Evolutionary conservation across 805 yeast species (phyloP).

Genomic region (Suhomyces sp.): DNA sequence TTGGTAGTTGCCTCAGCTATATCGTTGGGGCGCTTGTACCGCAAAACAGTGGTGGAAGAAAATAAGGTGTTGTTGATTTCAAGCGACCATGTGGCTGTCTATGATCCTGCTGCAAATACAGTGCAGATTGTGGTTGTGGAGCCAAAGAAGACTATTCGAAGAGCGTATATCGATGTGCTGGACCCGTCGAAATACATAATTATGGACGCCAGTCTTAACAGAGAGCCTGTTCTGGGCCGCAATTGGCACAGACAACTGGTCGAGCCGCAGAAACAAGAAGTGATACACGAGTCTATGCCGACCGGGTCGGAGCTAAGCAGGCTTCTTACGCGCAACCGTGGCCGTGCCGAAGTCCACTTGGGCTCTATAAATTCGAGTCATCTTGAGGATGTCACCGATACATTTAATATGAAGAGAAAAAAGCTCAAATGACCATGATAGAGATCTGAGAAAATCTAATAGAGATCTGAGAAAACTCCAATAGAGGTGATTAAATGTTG

Average conservation of each 20-base stretch:
- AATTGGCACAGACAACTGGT: constrained; percentile 5
- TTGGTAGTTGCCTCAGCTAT: background rate
- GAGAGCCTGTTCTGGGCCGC: constrained; percentile 4
- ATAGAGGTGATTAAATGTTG: no score
- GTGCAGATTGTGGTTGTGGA: background rate
- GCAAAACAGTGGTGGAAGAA: background rate
- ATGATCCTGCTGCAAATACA: background rate
- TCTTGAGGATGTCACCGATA: constrained; percentile 27
- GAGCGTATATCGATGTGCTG: background rate
- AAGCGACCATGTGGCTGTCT: background rate
- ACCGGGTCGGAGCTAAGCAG: constrained; percentile 2
- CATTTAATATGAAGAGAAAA: constrained; percentile 17
- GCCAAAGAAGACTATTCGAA: background rate
- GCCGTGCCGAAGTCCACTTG: background rate
- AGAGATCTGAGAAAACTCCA: no score
- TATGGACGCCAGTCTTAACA: constrained; percentile 1
- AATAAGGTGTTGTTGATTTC: background rate
- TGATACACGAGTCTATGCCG: background rate
- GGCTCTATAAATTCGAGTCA: constrained; percentile 7
- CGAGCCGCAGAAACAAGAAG: background rate
- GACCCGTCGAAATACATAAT: background rate
- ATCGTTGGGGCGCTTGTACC: background rate
- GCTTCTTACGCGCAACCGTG: constrained; percentile 4
- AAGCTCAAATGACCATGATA: constrained; percentile 1
- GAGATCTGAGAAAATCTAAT: no score